These are phyloP conservation scores for Scytalidium lignicola DNA, from an alignment of 2,329 filamentous ascomycete genomes.

Conservation along the genomic window DNA sequence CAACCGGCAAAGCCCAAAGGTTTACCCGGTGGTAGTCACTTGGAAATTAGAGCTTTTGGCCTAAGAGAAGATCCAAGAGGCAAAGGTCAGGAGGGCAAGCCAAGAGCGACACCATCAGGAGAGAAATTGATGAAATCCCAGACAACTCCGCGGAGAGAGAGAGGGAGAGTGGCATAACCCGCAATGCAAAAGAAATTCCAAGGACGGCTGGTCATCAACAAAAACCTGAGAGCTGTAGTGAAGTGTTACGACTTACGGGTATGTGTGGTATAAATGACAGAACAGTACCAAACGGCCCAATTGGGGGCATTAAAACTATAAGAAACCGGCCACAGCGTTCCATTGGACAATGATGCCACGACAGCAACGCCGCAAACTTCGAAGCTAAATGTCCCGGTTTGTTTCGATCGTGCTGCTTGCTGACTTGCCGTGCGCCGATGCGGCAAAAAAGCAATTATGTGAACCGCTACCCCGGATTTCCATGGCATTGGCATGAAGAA, in stretches of 20 bases:
- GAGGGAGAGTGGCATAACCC: too few species aligned
- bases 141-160: not conserved
- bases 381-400: too few species aligned
- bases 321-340: not conserved
- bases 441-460: not conserved
- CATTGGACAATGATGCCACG: too few species aligned
- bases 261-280: not conserved
- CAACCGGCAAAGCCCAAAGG: not conserved
- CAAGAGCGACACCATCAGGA: not conserved
- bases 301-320: not conserved
- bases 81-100: not conserved
- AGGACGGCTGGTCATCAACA: too few species aligned
- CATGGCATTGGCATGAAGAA: not conserved
- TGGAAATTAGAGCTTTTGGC: not conserved
- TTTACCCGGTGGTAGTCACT: not conserved
- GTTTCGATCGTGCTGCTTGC: not conserved
- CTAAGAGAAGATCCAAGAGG: not conserved
- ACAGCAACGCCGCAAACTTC: too few species aligned
- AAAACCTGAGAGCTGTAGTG: too few species aligned
- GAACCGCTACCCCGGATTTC: not conserved
- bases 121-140: not conserved
- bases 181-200: too few species aligned
- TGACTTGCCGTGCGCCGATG: not conserved
- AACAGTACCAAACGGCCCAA: not conserved
- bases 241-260: not conserved